Evolutionary conservation across 2,329 filamentous ascomycete species (phyloP), one percentile per base, ranked within the genome.

Genomic region (Penicillium capsulatum): DNA sequence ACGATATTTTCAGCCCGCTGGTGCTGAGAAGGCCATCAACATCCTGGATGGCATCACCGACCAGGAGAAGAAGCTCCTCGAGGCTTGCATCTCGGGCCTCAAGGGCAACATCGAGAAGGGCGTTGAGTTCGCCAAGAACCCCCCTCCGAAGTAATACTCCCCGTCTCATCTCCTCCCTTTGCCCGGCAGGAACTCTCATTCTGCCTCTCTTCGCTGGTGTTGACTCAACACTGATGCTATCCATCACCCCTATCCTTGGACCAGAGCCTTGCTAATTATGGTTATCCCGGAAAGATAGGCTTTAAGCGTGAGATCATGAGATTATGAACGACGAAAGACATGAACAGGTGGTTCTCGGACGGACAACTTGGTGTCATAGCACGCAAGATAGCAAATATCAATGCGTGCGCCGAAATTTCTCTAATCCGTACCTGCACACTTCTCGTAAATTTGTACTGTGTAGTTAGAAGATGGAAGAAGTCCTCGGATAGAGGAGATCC

Each of bases 61-160:
- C 33, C 81, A 88, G 72, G 92, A 97, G 80, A 86, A 94, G 83
- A 80, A 78, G 60, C 81, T 97, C 51, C 78, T 97, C 58, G 75
- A 84, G 59, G 83, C 80, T 61, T 80, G 78, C 66, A 77, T 86
- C 65, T 74, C 79, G 57, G 91, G 84, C 54, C 80, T 97, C 49
- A 85, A 89, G 76, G 83, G 80, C 73, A 97, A 97, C 75, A 95
- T 98, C 66, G 73, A 80, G 63, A 96, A 97, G 81, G 92, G 92
- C 65, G 75, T 96, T 64, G 80, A 83, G 65, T 98, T 97, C 66
- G 83, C 83, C 69, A 77, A 86, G 75, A 90, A 84, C 77, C 81
- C 86, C 66, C 84, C 88, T 64, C 81, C 88, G 80, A 90, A 90
- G 86, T 90, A 81, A 86, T 75, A 43, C 69, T 55, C 52, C 60